Conservation (phyloP, 1,284 basidiomycete species). For the Salmacisia buchloeana region DNA sequence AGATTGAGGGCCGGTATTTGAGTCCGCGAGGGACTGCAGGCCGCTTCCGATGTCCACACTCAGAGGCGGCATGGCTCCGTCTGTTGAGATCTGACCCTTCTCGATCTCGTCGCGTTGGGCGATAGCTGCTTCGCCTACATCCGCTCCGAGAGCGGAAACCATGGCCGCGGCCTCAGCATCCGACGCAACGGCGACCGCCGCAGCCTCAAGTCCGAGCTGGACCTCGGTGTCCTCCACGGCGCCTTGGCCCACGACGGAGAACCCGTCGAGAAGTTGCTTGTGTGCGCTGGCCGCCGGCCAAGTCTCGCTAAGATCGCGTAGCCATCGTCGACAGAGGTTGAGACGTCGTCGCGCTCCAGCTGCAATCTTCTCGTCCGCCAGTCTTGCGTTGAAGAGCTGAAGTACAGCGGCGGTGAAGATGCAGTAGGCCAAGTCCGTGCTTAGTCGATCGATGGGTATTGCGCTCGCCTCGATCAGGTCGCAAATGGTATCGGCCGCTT, state of each 20-base stretch:
- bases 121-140: no score
- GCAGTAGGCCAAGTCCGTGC: constrained; percentile 37
- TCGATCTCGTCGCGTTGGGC: no score
- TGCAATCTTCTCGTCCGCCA: constrained; percentile 23
- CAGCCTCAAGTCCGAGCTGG: background rate
- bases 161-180: background rate
- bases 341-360: constrained; percentile 28
- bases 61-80: no score
- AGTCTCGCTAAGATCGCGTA: constrained; percentile 31
- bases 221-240: constrained; percentile 11
- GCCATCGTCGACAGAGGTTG: constrained; percentile 34
- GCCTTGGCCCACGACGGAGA: constrained; percentile 31
- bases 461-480: constrained; percentile 29
- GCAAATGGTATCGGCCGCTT: constrained; percentile 37
- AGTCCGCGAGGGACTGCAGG: background rate
- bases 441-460: constrained; percentile 32
- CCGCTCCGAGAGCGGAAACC: background rate
- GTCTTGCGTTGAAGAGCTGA: constrained; percentile 40
- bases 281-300: constrained; percentile 43
- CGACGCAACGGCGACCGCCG: background rate
- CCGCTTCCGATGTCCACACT: no score
- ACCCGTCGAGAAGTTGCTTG: constrained; percentile 39
- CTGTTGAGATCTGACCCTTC: no score
- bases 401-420: constrained; percentile 42
- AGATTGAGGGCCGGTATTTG: background rate